These are phyloP conservation scores for Cladophialophora yegresii DNA, from an alignment of 2,329 filamentous ascomycete genomes.

Conservation along the genomic window DNA sequence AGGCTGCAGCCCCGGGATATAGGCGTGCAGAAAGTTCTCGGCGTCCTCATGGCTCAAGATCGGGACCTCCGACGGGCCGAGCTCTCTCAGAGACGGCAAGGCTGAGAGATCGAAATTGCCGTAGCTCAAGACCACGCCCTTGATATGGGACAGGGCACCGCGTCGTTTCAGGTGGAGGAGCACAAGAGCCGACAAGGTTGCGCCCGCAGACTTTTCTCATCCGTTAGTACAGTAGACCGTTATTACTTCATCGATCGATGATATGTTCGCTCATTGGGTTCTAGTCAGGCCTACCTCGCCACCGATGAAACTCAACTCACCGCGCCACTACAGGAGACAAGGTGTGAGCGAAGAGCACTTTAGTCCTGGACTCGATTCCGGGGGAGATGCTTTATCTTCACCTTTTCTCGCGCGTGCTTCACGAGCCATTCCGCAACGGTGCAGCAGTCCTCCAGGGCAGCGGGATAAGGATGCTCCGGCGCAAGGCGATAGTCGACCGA, in stretches of 20 bases:
- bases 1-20: not conserved
- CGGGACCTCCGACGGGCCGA: not conserved
- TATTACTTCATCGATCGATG: not conserved
- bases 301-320: constrained; percentile 5
- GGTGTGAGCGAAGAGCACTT: not conserved
- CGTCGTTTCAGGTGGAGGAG: not conserved
- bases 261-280: not conserved
- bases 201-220: constrained; percentile 6
- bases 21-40: constrained; percentile 2
- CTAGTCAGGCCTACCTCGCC: not conserved
- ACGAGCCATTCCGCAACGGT: constrained; percentile 1
- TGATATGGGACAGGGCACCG: not conserved
- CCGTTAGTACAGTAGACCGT: not conserved
- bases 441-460: constrained; percentile 4
- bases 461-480: constrained; percentile 7
- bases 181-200: not conserved
- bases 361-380: not conserved
- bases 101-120: constrained; percentile 12
- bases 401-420: not conserved
- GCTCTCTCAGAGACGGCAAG: not conserved
- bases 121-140: constrained; percentile 5
- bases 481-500: constrained; percentile 18
- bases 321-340: not conserved
- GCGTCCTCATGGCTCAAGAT: not conserved
- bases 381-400: not conserved